Base-by-base conservation (phyloP, 805 yeast genomes). In the Maudiozyma pseudohumilis region DNA sequence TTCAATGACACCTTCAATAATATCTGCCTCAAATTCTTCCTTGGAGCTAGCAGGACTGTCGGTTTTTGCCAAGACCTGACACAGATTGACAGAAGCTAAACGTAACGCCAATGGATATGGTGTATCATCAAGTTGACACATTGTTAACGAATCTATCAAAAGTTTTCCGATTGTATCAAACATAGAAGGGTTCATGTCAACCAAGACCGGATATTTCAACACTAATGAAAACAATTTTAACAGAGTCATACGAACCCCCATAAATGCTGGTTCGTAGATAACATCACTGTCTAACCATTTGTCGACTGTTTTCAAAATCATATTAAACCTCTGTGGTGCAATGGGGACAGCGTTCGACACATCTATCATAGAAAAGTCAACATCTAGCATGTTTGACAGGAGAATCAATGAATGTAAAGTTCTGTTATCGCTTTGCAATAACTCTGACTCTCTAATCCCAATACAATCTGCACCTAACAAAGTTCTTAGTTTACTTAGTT, bases 381-480 rank as follows among this genome's bases (percentile, higher is more conserved):
- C 6, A 2, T 34, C 17, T 40, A 75, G 63, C 44, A 64, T 58
- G 40, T 66, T 63, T 33, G 64, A 66, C 28, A 80, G 57, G 3
- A 77, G 46, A 1, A 75, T 60, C 4, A 81, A 41, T 4, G 39
- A 30, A 6, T 31, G 32, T 6, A 21, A 17, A 54, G 69, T 67
- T 12, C 54, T 56, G 25, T 74, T 52, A 0, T 80, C 80, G 2
- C 52, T 52, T 2, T 49, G 33, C 6, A 66, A 36, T 10, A 77
- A 64, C 23, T 70, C 70, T 0, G 56, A 36, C 2, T 67, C 48
- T 35, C 64, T 66, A 2, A 71, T 59, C 1, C 86, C 84, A 32
- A 80, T 61, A 16, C 81, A 52, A 46, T 79, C 86, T 1, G 88
- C 74, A 11, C 77, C 76, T n/a, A 73, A 61, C 39, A 67, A 65